These are phyloP conservation scores for Suillus variegatus DNA, from an alignment of 768 basidiomycete species.

Conservation along the genomic window DNA sequence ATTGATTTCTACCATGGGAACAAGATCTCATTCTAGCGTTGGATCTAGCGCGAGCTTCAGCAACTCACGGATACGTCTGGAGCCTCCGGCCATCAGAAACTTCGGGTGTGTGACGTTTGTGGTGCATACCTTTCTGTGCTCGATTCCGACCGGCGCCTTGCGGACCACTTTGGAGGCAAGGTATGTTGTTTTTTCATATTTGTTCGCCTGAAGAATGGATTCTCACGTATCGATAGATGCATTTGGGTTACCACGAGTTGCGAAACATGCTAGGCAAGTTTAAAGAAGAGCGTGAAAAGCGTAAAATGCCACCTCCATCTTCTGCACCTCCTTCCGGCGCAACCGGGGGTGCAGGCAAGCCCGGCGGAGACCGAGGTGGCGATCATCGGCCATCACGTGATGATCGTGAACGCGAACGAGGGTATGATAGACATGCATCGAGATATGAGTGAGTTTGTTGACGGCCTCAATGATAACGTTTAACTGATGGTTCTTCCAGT, in stretches of 20 bases:
- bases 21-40: slow-evolving; percentile 11
- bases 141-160: slow-evolving; percentile 96
- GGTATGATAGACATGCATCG: slow-evolving; percentile 72
- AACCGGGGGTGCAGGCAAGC: slow-evolving; percentile 40
- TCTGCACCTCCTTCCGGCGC: slow-evolving; percentile 37
- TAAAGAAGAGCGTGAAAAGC: slow-evolving; percentile 86
- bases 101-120: slow-evolving; percentile 99
- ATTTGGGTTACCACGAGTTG: slow-evolving; percentile 97
- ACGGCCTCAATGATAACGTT: slow-evolving; percentile 24
- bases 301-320: slow-evolving; percentile 59
- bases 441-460: slow-evolving; percentile 60
- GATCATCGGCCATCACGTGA: slow-evolving; percentile 65
- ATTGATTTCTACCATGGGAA: slow-evolving; percentile 8
- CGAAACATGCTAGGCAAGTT: slow-evolving; percentile 92
- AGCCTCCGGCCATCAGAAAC: slow-evolving; percentile 98
- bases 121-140: slow-evolving; percentile 98
- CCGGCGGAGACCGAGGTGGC: slow-evolving; percentile 44
- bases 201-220: slow-evolving; percentile 25
- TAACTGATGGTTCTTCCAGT: slow-evolving; percentile 31
- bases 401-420: slow-evolving; percentile 65
- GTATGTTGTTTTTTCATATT: slow-evolving; percentile 45
- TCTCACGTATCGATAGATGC: slow-evolving; percentile 71
- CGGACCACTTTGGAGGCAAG: slow-evolving; percentile 99
- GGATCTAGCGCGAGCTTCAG: slow-evolving; percentile 81
- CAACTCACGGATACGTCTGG: slow-evolving; percentile 97